phyloP scores from a whole-genome alignment of 2,329 filamentous ascomycete genomes.

The Colletotrichum trifolii region DNA sequence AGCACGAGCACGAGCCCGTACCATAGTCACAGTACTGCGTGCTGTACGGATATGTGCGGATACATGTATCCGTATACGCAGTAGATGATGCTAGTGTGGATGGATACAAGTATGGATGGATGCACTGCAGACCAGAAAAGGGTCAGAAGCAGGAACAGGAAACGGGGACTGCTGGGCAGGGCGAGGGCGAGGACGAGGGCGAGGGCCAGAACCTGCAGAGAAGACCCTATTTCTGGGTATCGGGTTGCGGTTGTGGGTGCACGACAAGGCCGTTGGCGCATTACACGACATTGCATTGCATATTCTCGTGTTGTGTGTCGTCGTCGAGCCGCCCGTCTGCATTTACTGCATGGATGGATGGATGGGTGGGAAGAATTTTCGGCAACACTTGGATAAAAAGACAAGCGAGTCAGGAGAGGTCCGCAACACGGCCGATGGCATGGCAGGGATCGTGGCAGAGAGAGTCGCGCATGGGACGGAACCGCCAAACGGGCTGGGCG shows the following conservation, averaged over 20 bases:
- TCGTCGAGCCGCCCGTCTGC: constrained; percentile 2
- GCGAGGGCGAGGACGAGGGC: not conserved
- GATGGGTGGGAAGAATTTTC: constrained; percentile 30
- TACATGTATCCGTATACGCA: too few relatives aligned
- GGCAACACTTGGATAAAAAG: constrained; percentile 32
- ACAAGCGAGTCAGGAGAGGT: constrained; percentile 34
- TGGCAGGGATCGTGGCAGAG: not conserved
- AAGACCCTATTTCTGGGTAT: constrained; percentile 19
- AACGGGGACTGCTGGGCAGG: not conserved
- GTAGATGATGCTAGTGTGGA: too few relatives aligned
- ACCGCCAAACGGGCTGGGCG: constrained; percentile 12
- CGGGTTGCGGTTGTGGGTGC: not conserved
- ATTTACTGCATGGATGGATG: constrained; percentile 16
- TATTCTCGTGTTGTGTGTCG: constrained; percentile 25
- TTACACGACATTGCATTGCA: constrained; percentile 23
- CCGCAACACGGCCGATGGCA: constrained; percentile 2
- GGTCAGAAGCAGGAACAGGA: too few relatives aligned
- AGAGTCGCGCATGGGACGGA: constrained; percentile 5
- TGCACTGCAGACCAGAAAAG: too few relatives aligned
- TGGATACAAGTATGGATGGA: too few relatives aligned
- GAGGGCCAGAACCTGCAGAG: constrained; percentile 11
- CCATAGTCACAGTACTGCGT: too few relatives aligned
- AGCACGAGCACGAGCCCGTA: too few relatives aligned
- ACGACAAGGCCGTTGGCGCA: constrained; percentile 22
- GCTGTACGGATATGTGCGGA: too few relatives aligned